Evolutionary conservation across 371 early-diverging fungal species (phyloP).

Genomic region (Saksenaea vasiformis): DNA sequence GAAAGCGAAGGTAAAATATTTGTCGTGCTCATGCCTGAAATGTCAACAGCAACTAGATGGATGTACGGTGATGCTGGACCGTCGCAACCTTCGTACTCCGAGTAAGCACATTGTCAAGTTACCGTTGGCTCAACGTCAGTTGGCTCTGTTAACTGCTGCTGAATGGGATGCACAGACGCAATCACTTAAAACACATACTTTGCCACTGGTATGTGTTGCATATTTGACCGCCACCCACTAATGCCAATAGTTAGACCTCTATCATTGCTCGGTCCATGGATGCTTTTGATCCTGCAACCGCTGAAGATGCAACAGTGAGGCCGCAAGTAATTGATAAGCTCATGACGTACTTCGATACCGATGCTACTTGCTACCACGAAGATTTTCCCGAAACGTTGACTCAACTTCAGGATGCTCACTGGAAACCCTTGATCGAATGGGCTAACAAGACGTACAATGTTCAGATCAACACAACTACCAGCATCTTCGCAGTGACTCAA

Average conservation of each 20-base stretch:
- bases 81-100: slow-evolving; percentile 83
- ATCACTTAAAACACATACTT: slow-evolving; percentile 77
- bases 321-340: slow-evolving; percentile 74
- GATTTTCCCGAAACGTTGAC: slow-evolving; percentile 75
- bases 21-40: background rate
- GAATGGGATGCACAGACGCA: slow-evolving; percentile 93
- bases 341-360: slow-evolving; percentile 83
- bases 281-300: slow-evolving; percentile 52
- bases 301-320: slow-evolving; percentile 46
- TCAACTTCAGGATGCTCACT: slow-evolving; percentile 77
- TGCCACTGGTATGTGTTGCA: slow-evolving; percentile 73
- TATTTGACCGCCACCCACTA: background rate
- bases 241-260: slow-evolving; percentile 65
- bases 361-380: slow-evolving; percentile 87
- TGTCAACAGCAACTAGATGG: slow-evolving; percentile 38
- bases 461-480: slow-evolving; percentile 72
- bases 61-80: slow-evolving; percentile 73
- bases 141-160: slow-evolving; percentile 84
- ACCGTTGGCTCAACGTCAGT: slow-evolving; percentile 50
- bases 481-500: slow-evolving; percentile 74
- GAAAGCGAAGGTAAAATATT: slow-evolving; percentile 54
- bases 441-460: slow-evolving; percentile 63
- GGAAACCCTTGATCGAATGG: slow-evolving; percentile 87
- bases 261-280: slow-evolving; percentile 84
- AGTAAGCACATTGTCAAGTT: slow-evolving; percentile 70